Base-by-base conservation (phyloP, 495 filamentous ascomycete genomes). In the Xylaria longipes region DNA sequence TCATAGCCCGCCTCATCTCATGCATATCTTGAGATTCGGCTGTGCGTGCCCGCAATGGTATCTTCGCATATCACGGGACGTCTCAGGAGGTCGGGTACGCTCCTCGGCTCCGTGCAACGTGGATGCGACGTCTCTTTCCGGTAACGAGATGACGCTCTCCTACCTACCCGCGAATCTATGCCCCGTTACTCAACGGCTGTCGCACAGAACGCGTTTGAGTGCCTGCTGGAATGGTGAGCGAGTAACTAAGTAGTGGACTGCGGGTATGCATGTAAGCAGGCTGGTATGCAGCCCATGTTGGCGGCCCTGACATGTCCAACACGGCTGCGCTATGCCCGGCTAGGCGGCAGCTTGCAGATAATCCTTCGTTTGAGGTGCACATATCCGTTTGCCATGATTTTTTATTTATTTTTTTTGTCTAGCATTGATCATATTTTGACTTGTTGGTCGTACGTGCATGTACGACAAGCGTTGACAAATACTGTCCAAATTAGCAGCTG, bases 41-140 rank as follows among this genome's bases (percentile, higher is more conserved):
- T 60, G 57, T 37, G 33, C 57, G 20, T 60, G 22, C 20, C 57
- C 57, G 20, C 33, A 0, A 37, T 60, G 31, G 56, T 27, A 58
- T 58, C 29, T n/a, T 9, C 29, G 4, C 56, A 20, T 31, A 56
- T 31, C 52, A 29, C 52, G 27, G 27, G 25, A 29, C 25, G 3
- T 56, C 52, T 56, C 52, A 17, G 5, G 46, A 50, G 56, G 17
- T 25, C 37, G 43, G 61, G 25, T 48, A 66, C 46, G 3, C 27
- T 60, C 29, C 27, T 63, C 20, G 57, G 5, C 31, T 41, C 48
- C 29, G 68, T 62, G 45, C 57, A 7, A 70, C 68, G 56, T 58
- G 39, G 45, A 62, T 70, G 68, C 33, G 63, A 70, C 68, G 68
- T 70, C 43, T 62, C 45, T 46, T 62, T 31, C 57, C 14, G 68